Conservation (phyloP, 345 rosid genomes). For the Gossypium australe region DNA sequence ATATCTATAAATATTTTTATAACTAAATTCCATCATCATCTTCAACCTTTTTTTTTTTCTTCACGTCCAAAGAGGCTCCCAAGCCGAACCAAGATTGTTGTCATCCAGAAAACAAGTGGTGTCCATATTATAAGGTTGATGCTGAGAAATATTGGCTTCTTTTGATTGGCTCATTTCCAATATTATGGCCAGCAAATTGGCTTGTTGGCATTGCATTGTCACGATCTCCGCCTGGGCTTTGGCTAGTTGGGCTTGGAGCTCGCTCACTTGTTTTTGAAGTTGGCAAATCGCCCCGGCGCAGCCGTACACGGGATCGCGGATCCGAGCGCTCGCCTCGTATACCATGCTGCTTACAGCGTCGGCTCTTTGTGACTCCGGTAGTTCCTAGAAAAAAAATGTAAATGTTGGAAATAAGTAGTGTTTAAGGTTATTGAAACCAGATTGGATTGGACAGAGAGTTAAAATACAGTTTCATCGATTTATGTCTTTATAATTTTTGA, state of each 20-base stretch:
- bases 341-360: conserved; percentile 36
- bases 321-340: conserved; percentile 76
- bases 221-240: conserved; percentile 53
- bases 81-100: conserved; percentile 27
- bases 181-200: conserved; percentile 39
- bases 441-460: too few species aligned
- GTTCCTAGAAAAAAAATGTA: conserved; percentile 35
- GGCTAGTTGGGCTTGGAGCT: conserved; percentile 55
- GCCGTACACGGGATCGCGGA: conserved; percentile 79
- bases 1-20: too few species aligned
- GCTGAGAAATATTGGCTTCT: conserved; percentile 23
- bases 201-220: conserved; percentile 51
- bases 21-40: too few species aligned
- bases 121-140: conserved; percentile 26
- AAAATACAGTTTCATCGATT: too few species aligned
- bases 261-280: conserved; percentile 51
- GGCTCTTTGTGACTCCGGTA: conserved; percentile 64
- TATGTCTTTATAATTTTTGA: too few species aligned
- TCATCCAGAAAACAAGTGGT: conserved; percentile 49
- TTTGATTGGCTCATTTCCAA: conserved; percentile 44
- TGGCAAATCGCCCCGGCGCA: conserved; percentile 58
- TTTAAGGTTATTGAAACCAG: too few species aligned
- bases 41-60: too few species aligned
- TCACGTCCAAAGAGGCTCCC: conserved; percentile 61
- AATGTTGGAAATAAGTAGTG: too few species aligned